Percentiles rank a stretch among this genome's conserved stretches.
Conservation (phyloP, 129 eudicot genomes). For the Silybum marianum region DNA sequence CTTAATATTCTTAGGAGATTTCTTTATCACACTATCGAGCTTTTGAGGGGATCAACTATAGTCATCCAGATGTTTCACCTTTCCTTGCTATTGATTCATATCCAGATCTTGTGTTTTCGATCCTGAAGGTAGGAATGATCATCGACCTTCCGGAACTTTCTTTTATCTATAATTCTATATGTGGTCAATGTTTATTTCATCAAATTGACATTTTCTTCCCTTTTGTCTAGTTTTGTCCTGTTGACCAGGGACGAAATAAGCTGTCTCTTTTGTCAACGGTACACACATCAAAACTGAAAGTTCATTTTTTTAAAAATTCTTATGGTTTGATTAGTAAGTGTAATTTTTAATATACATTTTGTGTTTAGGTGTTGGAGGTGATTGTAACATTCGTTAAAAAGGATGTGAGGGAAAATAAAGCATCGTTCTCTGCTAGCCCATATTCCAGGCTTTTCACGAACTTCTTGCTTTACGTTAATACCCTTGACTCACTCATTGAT, state of each 20-base stretch:
- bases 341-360: background rate
- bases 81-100: conserved; percentile 76
- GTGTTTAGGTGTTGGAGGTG: conserved; percentile 61
- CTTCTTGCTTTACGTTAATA: conserved; percentile 50
- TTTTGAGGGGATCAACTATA: conserved; percentile 39
- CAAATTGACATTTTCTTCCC: conserved; percentile 13
- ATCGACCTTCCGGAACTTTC: background rate
- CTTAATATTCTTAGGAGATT: conserved; percentile 46
- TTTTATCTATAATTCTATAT: background rate
- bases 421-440: conserved; percentile 64
- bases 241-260: conserved; percentile 55
- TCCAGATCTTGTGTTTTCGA: conserved; percentile 60
- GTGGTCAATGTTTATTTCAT: background rate
- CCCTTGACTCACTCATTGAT: conserved; percentile 52
- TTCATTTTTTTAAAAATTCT: background rate
- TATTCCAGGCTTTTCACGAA: conserved; percentile 70
- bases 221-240: conserved; percentile 56
- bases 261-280: conserved; percentile 72
- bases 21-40: conserved; percentile 61
- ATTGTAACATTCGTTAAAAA: conserved; percentile 52
- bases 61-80: conserved; percentile 36
- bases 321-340: background rate
- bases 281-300: background rate
- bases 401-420: conserved; percentile 63
- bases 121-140: conserved; percentile 56